Base-by-base conservation (phyloP, 2,329 filamentous ascomycete species). In the Fusarium tjaetaba region DNA sequence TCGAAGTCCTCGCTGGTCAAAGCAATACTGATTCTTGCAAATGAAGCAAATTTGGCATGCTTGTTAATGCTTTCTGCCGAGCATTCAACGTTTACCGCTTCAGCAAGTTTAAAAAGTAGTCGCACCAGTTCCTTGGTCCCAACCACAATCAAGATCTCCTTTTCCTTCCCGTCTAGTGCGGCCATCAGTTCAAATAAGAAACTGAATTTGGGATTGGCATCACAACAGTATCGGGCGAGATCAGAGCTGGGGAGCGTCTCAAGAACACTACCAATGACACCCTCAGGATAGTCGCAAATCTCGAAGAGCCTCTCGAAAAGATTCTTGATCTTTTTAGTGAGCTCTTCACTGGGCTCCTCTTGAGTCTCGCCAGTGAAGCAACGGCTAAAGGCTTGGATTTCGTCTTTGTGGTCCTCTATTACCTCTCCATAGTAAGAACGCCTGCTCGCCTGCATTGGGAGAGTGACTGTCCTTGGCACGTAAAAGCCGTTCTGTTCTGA, bases 141-240 rank as follows among this genome's bases (percentile, higher is more conserved):
- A 14, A 85, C 87, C 16, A 92, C 76, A 30, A 92, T 85, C 20
- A 90, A 79, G 13, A 92, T 79, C 41, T 85, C 87, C 42, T 83
- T 85, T 16, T 86, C 82, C 18, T 81, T 78, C 22, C 81, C 79
- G 76, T 26, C 86, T 81, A 36, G 91, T 77, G 7, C 51, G 18
- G 65, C 39, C 65, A 74, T 53, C 9, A 92, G 81, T 70, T 90
- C 88, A 49, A 84, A 86, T 11, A 91, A 75, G 72, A 92, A 92
- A 38, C 85, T 86, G 73, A 88, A 89, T 73, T 92, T 92, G 61
- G 88, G 82, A 78, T 90, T 91, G 15, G 88, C 86, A 59, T 86
- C 86, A 62, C 86, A 84, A 4, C 86, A 85, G 71, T 89, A 88
- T 75, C 86, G 90, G 73, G 86, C 85, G 60, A 85, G 81, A 28